A percentile compares a stretch with the other conserved stretches of the same genome.
Evolutionary conservation across 345 rosid genomes (phyloP).

Genomic region (Alliaria petiolata): DNA sequence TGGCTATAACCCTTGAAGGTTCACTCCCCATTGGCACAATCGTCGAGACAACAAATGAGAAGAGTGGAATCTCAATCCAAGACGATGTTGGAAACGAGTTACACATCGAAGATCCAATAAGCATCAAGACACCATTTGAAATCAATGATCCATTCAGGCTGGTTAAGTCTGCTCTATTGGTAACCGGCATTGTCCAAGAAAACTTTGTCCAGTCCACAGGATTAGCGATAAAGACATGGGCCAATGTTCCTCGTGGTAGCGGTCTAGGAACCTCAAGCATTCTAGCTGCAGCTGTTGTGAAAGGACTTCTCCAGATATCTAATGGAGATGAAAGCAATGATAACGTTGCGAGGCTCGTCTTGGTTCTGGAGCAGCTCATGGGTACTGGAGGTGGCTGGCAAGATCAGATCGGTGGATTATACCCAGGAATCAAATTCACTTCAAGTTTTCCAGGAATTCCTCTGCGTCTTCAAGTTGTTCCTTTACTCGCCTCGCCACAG

Average conservation of each 20-base stretch:
- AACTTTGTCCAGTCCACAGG: conserved; percentile 45
- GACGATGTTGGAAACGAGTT: conserved; percentile 72
- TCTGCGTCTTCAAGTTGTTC: conserved; percentile 80
- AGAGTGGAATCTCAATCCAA: conserved; percentile 50
- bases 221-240: conserved; percentile 78
- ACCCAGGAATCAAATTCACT: conserved; percentile 86
- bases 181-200: conserved; percentile 60
- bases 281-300: conserved; percentile 93
- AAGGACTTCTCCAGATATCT: conserved; percentile 72
- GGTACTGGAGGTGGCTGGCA: conserved; percentile 99
- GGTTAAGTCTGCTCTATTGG: conserved; percentile 84
- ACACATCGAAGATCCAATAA: conserved; percentile 44
- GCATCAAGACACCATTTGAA: conserved; percentile 65
- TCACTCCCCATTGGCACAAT: conserved; percentile 86
- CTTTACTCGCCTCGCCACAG: conserved; percentile 63
- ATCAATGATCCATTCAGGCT: conserved; percentile 69
- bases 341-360: conserved; percentile 83
- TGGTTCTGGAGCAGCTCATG: conserved; percentile 94
- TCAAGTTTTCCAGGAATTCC: conserved; percentile 91
- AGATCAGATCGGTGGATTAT: conserved; percentile 93
- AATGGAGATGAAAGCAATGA: conserved; percentile 76
- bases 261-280: conserved; percentile 98
- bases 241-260: conserved; percentile 91
- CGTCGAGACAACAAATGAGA: conserved; percentile 56
- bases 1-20: conserved; percentile 82